Percentiles rank a stretch among this genome's conserved stretches.
Evolutionary conservation across 805 yeast species (phyloP).

Genomic region (Metschnikowia rubicola): DNA sequence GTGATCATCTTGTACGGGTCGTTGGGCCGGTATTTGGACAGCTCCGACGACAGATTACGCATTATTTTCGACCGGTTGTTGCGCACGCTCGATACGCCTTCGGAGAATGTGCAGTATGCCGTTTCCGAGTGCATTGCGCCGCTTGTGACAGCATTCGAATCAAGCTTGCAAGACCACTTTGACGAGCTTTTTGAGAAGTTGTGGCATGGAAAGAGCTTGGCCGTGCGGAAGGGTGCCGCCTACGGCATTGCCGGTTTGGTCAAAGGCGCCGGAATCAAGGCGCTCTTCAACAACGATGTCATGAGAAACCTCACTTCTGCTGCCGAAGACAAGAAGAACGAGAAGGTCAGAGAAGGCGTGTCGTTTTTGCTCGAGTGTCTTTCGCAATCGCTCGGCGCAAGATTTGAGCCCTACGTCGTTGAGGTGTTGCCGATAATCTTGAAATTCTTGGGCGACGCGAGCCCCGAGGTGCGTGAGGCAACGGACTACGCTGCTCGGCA

Average conservation of each 20-base stretch:
- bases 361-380: conserved; percentile 82
- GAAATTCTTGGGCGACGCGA: conserved; percentile 78
- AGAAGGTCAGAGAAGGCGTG: conserved; percentile 79
- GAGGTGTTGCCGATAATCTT: conserved; percentile 81
- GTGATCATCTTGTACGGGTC: conserved; percentile 88
- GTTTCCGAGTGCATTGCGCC: conserved; percentile 85
- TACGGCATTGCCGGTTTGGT: conserved; percentile 94
- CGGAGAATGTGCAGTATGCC: conserved; percentile 86
- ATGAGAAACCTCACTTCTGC: conserved; percentile 75
- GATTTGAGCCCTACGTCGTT: conserved; percentile 91
- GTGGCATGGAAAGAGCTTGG: conserved; percentile 45
- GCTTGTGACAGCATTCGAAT: conserved; percentile 56
- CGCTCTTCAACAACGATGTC: conserved; percentile 72
- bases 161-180: conserved; percentile 50
- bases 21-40: conserved; percentile 76
- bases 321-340: conserved; percentile 78
- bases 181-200: conserved; percentile 58
- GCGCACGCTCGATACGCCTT: conserved; percentile 76
- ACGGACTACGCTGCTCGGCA: conserved; percentile 82
- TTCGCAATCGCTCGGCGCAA: conserved; percentile 68
- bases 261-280: conserved; percentile 81
- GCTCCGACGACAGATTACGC: conserved; percentile 62
- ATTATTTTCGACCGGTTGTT: conserved; percentile 67
- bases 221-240: conserved; percentile 87
- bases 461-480: conserved; percentile 83